phyloP scores from a whole-genome alignment of 2,329 filamentous ascomycete species.

The Venturia carpophila region DNA sequence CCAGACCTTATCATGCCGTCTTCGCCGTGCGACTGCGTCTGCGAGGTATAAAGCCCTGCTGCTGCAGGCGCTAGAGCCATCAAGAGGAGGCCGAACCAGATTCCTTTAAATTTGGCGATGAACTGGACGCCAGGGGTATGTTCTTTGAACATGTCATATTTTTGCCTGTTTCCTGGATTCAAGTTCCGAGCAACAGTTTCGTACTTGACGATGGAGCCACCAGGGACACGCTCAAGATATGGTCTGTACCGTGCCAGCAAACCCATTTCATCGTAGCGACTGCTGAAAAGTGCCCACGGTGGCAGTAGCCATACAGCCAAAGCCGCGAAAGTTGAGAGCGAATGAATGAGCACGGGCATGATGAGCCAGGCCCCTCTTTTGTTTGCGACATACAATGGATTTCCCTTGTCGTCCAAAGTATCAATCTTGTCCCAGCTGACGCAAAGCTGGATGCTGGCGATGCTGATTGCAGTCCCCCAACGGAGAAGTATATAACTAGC shows the following conservation, averaged over 20 bases:
- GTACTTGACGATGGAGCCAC: conserved; percentile 12
- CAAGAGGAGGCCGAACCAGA: conserved; percentile 10
- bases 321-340: background rate
- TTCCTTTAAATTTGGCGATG: background rate
- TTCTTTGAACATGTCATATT: conserved; percentile 12
- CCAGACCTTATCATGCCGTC: conserved; percentile 12
- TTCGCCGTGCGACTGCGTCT: background rate
- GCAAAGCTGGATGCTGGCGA: conserved; percentile 12
- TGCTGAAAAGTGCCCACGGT: conserved; percentile 12
- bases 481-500: conserved; percentile 11
- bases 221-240: background rate
- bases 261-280: conserved; percentile 1
- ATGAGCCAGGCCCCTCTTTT: conserved; percentile 2
- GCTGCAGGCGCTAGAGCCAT: conserved; percentile 9
- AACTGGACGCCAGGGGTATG: conserved; percentile 3
- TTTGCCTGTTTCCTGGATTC: background rate
- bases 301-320: conserved; percentile 1
- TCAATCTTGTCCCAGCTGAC: conserved; percentile 8
- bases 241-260: conserved; percentile 11
- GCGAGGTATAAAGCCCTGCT: conserved; percentile 1
- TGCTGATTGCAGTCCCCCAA: conserved; percentile 13
- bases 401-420: background rate
- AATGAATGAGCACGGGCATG: conserved; percentile 4
- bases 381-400: background rate
- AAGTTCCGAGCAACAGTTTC: conserved; percentile 3